Conservation (phyloP, 768 basidiomycete genomes). For the Pisolithus orientalis region DNA sequence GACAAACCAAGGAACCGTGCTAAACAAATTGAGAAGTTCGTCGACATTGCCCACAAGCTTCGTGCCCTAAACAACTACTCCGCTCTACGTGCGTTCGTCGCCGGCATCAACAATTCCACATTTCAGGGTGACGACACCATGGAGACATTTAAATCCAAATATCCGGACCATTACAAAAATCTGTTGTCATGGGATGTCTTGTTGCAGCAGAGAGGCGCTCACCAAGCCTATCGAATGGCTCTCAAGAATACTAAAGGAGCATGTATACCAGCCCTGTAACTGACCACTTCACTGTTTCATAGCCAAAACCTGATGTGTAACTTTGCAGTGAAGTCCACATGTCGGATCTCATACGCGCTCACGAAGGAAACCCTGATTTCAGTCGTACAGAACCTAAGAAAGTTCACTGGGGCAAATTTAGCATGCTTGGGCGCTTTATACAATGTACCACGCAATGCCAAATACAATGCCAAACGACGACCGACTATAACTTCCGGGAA, state of each 20-base stretch:
- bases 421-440: constrained; percentile 85
- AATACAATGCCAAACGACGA: constrained; percentile 53
- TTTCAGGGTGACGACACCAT: constrained; percentile 74
- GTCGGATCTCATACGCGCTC: constrained; percentile 80
- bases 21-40: constrained; percentile 82
- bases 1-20: constrained; percentile 71
- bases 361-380: constrained; percentile 78
- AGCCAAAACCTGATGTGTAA: constrained; percentile 7
- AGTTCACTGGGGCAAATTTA: constrained; percentile 96
- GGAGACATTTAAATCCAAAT: constrained; percentile 61
- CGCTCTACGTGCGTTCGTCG: constrained; percentile 86
- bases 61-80: constrained; percentile 89
- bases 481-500: constrained; percentile 60
- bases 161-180: constrained; percentile 67
- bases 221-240: constrained; percentile 88
- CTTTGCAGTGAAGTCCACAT: constrained; percentile 79
- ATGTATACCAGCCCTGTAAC: constrained; percentile 81
- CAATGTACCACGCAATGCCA: constrained; percentile 74
- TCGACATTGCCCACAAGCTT: constrained; percentile 75
- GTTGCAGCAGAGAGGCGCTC: constrained; percentile 73
- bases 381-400: constrained; percentile 56
- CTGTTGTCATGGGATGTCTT: constrained; percentile 81
- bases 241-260: constrained; percentile 79
- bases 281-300: constrained; percentile 9
- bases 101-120: constrained; percentile 82